Evolutionary conservation across 257 asterid species (phyloP), one percentile per base, ranked within the genome.

Genomic region (Orobanche coerulescens): DNA sequence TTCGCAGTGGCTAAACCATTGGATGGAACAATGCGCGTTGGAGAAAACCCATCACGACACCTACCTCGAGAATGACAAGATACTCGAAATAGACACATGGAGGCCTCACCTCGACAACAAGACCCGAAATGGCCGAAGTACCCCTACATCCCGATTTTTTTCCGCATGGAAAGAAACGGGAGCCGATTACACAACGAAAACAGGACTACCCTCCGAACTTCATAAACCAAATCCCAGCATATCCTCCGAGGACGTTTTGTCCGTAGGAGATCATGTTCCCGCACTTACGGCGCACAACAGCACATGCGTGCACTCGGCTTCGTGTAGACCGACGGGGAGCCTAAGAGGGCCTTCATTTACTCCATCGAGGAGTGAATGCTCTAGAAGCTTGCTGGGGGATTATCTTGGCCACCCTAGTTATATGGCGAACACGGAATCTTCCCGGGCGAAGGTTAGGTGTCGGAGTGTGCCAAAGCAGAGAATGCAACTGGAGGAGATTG

Each of bases 401-500:
- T 86, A 78, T 57, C 36, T 76, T 5, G 74, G 84, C 43, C 86
- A 82, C 71, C 96, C 94, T 0, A 81, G 73, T 66, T 92, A 86
- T 81, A 92, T 92, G 98, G 82, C 91, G 4, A 81, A 76, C 63
- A 92, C 98, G 0, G 87, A 82, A 59, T 92, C 98, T 1, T 92
- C 82, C 18, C 58, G 75, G 58, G 95, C 98, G 15, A 92, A 92
- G 73, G 75, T 76, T 42, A 73, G 98, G 84, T 88, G 95, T 7
- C 93, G 86, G 13, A 92, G 96, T 16, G 98, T 92, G 24, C 96
- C 98, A 1, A 92, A 79, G 75, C 98, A 92, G 76, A 86, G 98
- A 8, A 2, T 47, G 50, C 50, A 43, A 67, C 48, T 65, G 15
- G 96, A 81, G 68, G 86, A 78, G 64, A 59, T 72, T 1, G 26